phyloP scores from a whole-genome alignment of 106 monocot genomes.

The Dendrobium nobile region DNA sequence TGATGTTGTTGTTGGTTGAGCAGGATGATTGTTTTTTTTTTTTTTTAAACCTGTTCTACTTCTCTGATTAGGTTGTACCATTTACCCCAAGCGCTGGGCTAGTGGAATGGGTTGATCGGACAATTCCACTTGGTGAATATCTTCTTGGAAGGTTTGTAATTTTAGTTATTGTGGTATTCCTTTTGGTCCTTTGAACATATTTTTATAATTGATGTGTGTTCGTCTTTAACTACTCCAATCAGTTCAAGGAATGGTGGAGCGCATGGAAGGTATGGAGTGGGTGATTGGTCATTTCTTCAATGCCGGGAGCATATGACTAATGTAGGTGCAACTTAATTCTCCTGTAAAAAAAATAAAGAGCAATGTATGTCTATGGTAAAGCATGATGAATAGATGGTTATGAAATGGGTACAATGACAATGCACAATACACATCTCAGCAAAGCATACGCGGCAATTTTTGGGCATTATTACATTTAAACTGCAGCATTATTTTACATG shows the following conservation, averaged over 20 bases:
- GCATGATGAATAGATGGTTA: not conserved
- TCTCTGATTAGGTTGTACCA: slow-evolving; percentile 67
- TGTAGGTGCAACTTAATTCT: slow-evolving; percentile 29
- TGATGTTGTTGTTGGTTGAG: not conserved
- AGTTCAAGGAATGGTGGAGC: slow-evolving; percentile 92
- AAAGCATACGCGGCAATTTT: not conserved
- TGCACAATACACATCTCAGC: not conserved
- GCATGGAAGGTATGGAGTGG: slow-evolving; percentile 79
- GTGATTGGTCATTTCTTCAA: slow-evolving; percentile 92
- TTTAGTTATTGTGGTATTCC: not conserved
- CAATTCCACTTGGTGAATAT: slow-evolving; percentile 97
- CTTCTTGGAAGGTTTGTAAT: slow-evolving; percentile 83
- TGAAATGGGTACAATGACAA: not conserved
- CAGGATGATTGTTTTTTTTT: not conserved
- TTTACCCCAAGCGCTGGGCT: slow-evolving; percentile 99
- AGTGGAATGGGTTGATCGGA: slow-evolving; percentile 96
- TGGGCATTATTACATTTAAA: not conserved
- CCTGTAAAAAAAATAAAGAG: not conserved
- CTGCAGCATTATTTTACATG: not conserved
- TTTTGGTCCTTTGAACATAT: not conserved
- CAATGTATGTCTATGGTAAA: not conserved
- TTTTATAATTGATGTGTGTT: slow-evolving; percentile 12
- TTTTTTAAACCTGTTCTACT: not conserved
- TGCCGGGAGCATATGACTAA: slow-evolving; percentile 83
- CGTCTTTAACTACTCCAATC: not conserved